Base-by-base conservation (phyloP, 2,329 filamentous ascomycete species). In the Moelleriella libera region DNA sequence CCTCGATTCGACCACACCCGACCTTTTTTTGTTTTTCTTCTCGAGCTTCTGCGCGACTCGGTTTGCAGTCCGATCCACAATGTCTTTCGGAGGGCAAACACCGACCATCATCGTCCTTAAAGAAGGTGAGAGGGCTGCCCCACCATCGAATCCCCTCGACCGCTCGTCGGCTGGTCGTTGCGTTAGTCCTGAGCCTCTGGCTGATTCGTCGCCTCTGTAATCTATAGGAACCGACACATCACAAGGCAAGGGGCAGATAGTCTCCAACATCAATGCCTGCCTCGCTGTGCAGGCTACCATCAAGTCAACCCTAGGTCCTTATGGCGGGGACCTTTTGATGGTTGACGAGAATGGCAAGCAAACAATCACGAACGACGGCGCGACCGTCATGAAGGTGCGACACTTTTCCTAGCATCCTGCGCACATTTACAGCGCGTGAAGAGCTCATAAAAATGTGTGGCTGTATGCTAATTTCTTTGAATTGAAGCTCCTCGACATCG, bases 191-290 rank as follows among this genome's bases (percentile, higher is more conserved):
- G 21, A 21, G 21, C 21, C 21, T 21, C 21, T 21, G 21, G 40
- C 47, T 47, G 32, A 47, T 31, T 14, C 21, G 31, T 34, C 14
- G 7, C n/a, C 41, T 6, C 46, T 43, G 9, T 6, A 12, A 4
- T 37, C 8, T 40, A 28, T 60, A 96, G 92, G 92, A 60, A 98
- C 92, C 71, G 92, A 98, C 68, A 81, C 88, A 59, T 97, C 92
- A 47, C 92, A 98, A 69, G 92, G 92, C 61, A 92, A 94, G 67
- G 89, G 89, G 48, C 92, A 98, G 71, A 84, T 98, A 60, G 71
- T 98, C 60, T 94, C 90, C 59, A 98, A 98, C 69, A 97, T 98
- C 72, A 96, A 95, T 72, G 92, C 92, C 56, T 98, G 92, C 67
- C 75, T 96, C 58, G 90, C 92, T 29, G 89, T 98, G 41, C 92